phyloP scores from a whole-genome alignment of 1,284 basidiomycete genomes.

The Sphaerobolus stellatus region DNA sequence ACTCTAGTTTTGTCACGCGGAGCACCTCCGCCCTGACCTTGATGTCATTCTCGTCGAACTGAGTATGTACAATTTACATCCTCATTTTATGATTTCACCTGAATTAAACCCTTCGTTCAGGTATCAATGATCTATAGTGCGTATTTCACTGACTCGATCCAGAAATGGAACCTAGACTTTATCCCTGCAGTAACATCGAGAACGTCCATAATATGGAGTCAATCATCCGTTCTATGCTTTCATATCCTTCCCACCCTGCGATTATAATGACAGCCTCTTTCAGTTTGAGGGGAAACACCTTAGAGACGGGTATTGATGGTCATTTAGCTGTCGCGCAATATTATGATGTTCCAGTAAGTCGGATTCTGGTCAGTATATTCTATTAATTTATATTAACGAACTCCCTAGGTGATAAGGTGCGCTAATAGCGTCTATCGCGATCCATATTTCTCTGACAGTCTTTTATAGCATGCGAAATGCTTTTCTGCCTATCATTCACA shows the following conservation, averaged over 20 bases:
- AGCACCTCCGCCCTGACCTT: slow-evolving; percentile 8
- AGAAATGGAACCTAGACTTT: not conserved
- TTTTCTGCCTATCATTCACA: slow-evolving; percentile 8
- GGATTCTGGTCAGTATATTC: not conserved
- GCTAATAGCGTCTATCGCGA: too few relatives aligned
- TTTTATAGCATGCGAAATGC: slow-evolving; percentile 6
- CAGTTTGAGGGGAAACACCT: slow-evolving; percentile 3
- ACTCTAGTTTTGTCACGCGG: slow-evolving; percentile 4
- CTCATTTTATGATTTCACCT: not conserved
- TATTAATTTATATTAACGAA: not conserved
- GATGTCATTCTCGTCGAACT: slow-evolving; percentile 9
- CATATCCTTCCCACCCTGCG: slow-evolving; percentile 3
- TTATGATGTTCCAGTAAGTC: slow-evolving; percentile 8
- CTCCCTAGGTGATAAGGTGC: not conserved
- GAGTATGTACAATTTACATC: not conserved
- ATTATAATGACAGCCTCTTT: slow-evolving; percentile 8
- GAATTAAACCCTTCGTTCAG: not conserved
- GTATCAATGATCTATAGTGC: slow-evolving; percentile 2
- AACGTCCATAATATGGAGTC: slow-evolving; percentile 6
- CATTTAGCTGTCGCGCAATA: slow-evolving; percentile 12
- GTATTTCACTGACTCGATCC: not conserved
- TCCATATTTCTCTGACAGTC: not conserved
- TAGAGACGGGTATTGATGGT: slow-evolving; percentile 6
- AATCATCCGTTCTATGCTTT: slow-evolving; percentile 5
- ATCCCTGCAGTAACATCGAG: not conserved